A percentile compares a stretch with the other conserved stretches of the same genome.
Evolutionary conservation across 345 rosid species (phyloP).

Genomic region (Luvunga scandens): DNA sequence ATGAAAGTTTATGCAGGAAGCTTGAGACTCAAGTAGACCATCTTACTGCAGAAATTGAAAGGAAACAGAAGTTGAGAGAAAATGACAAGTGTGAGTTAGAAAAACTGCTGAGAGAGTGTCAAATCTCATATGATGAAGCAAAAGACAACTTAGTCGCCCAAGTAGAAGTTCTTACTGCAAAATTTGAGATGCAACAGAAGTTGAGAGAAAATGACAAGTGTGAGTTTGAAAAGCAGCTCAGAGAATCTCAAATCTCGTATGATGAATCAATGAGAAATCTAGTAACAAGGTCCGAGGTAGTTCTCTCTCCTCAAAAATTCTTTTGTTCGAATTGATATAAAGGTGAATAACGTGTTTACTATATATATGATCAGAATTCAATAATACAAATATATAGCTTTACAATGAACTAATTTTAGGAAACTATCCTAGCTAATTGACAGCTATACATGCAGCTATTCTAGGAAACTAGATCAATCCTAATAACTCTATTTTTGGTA

Average conservation of each 20-base stretch:
- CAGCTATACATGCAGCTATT: no score
- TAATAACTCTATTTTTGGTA: no score
- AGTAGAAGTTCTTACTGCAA: constrained; percentile 78
- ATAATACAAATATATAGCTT: no score
- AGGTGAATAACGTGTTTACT: no score
- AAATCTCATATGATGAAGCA: constrained; percentile 44
- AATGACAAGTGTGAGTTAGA: constrained; percentile 52
- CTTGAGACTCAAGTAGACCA: constrained; percentile 77
- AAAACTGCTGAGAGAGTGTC: constrained; percentile 52
- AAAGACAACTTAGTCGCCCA: constrained; percentile 39
- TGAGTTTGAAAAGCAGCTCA: constrained; percentile 51
- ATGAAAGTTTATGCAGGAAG: constrained; percentile 85
- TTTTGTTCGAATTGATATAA: not conserved
- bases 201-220: constrained; percentile 59
- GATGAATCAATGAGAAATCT: constrained; percentile 42
- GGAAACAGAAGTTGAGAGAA: constrained; percentile 67
- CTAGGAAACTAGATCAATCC: no score
- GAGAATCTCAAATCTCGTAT: constrained; percentile 47
- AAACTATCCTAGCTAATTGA: no score
- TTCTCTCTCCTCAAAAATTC: constrained; percentile 32
- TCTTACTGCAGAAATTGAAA: constrained; percentile 85
- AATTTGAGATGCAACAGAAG: constrained; percentile 76
- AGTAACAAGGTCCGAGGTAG: constrained; percentile 78
- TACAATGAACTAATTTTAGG: no score
- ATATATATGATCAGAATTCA: no score